phyloP scores from a whole-genome alignment of 495 filamentous ascomycete genomes.

The Aspergillus nidulans region DNA sequence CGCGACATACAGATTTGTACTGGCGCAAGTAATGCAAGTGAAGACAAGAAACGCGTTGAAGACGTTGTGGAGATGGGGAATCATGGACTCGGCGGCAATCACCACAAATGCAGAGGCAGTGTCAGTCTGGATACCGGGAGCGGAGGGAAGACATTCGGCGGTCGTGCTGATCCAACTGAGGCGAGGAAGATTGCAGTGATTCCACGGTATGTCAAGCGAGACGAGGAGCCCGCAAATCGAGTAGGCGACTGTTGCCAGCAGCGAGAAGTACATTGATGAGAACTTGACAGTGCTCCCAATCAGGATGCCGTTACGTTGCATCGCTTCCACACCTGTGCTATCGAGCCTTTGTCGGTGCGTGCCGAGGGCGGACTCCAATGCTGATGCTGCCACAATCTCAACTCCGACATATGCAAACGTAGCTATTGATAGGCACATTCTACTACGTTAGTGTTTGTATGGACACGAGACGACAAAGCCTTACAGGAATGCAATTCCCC shows the following conservation, averaged over 20 bases:
- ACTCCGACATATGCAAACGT: background rate
- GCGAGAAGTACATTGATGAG: background rate
- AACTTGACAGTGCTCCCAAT: slow-evolving; percentile 1
- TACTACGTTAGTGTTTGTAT: background rate
- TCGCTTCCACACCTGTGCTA: background rate
- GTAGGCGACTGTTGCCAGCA: background rate
- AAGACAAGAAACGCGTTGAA: background rate
- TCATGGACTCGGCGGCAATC: background rate
- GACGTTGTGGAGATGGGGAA: background rate
- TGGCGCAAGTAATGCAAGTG: background rate
- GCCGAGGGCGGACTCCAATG: background rate
- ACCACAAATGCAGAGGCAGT: slow-evolving; percentile 1
- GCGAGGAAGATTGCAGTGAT: background rate
- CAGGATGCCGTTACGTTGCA: background rate
- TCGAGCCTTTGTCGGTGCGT: too few relatives aligned
- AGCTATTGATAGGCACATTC: background rate
- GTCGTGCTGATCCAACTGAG: background rate
- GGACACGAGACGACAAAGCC: background rate
- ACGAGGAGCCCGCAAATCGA: background rate
- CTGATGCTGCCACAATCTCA: background rate
- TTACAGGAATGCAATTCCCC: slow-evolving; percentile 1
- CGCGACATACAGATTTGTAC: background rate
- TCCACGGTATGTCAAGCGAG: background rate
- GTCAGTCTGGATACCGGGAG: background rate
- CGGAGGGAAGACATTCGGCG: background rate